Evolutionary conservation across 176 grass and related monocot species (phyloP).

Genomic region (Ananas comosus): DNA sequence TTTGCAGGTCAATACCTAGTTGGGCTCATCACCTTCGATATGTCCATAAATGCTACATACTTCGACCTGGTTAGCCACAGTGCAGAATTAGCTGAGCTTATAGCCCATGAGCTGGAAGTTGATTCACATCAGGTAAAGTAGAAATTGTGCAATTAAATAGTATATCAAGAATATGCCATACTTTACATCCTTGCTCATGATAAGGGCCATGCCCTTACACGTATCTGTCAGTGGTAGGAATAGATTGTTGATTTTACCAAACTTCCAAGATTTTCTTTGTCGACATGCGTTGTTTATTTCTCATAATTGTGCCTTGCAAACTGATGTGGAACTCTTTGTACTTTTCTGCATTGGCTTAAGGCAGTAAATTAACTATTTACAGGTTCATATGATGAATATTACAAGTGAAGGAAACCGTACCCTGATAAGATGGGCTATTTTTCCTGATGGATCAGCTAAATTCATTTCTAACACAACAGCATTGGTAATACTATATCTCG

Average conservation of each 20-base stretch:
- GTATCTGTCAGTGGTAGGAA: neutral
- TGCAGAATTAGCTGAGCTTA: conserved; percentile 60
- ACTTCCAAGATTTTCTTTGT: neutral
- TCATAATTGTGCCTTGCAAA: neutral
- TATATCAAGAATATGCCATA: conserved; percentile 3
- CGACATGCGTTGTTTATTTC: neutral
- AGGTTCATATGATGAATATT: conserved; percentile 76
- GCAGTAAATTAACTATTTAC: conserved; percentile 24
- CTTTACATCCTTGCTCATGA: neutral
- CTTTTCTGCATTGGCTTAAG: conserved; percentile 23
- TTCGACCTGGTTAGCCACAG: conserved; percentile 56
- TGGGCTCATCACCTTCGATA: conserved; percentile 78
- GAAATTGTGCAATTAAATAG: conserved; percentile 9
- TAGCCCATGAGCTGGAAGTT: conserved; percentile 79
- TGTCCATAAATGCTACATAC: conserved; percentile 90
- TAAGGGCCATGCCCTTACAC: neutral
- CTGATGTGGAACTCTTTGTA: conserved; percentile 5
- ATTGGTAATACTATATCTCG: conserved; percentile 47
- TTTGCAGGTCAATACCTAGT: conserved; percentile 73
- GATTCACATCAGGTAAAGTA: conserved; percentile 56
- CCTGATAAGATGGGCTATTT: conserved; percentile 80
- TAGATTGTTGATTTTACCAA: neutral
- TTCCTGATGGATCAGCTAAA: conserved; percentile 60
- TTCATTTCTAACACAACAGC: conserved; percentile 78
- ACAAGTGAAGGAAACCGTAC: conserved; percentile 70